These are phyloP conservation scores for Stereum hirsutum DNA, from an alignment of 1,284 basidiomycete genomes.

Conservation along the genomic window DNA sequence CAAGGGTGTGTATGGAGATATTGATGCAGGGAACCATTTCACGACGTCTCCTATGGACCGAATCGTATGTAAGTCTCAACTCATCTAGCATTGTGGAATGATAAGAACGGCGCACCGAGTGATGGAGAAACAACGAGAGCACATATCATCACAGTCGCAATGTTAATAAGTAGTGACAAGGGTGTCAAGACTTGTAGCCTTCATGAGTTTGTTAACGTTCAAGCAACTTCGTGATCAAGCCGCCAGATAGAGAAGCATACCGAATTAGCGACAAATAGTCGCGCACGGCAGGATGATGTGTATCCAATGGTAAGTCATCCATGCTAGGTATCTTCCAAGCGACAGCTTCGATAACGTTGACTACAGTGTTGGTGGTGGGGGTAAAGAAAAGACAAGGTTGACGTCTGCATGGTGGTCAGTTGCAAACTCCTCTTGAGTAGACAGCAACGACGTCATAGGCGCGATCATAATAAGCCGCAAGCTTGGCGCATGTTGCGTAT, in stretches of 20 bases:
- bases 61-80: background rate
- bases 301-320: constrained; percentile 30
- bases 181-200: constrained; percentile 75
- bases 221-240: background rate
- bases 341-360: too few species aligned
- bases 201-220: constrained; percentile 13
- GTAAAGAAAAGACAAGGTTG: too few species aligned
- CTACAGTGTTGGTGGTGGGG: too few species aligned
- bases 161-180: constrained; percentile 64
- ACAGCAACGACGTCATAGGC: too few species aligned
- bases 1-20: constrained; percentile 48
- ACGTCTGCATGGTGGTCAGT: too few species aligned
- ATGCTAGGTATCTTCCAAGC: too few species aligned
- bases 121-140: constrained; percentile 44
- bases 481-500: too few species aligned
- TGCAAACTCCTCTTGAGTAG: too few species aligned
- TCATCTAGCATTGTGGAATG: background rate
- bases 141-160: constrained; percentile 52
- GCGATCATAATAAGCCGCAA: too few species aligned
- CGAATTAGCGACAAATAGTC: constrained; percentile 50
- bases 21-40: constrained; percentile 52
- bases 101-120: constrained; percentile 27
- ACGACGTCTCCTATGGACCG: constrained; percentile 38
- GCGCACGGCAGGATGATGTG: constrained; percentile 38
- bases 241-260: constrained; percentile 13